phyloP scores from a whole-genome alignment of 2,329 filamentous ascomycete genomes.

The Sphaerostilbella broomeana region DNA sequence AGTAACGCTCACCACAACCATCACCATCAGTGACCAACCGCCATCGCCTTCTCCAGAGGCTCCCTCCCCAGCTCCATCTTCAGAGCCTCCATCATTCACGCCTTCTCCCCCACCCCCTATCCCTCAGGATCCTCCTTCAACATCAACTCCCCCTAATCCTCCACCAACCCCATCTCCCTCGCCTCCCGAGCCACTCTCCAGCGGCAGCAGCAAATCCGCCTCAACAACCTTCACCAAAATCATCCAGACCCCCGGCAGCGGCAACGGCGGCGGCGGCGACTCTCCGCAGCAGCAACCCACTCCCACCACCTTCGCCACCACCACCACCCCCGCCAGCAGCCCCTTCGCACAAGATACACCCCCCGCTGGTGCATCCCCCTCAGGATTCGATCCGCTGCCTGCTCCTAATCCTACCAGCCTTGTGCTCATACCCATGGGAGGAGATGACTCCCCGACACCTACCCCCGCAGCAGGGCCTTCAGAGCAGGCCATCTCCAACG shows the following conservation, averaged over 20 bases:
- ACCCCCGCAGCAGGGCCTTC: too few species aligned
- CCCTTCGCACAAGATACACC: not conserved
- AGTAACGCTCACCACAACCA: constrained; percentile 25
- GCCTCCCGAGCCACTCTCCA: not conserved
- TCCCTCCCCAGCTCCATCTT: constrained; percentile 10
- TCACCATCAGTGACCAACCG: constrained; percentile 23
- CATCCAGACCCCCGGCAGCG: constrained; percentile 16
- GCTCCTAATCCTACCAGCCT: constrained; percentile 19
- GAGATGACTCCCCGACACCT: constrained; percentile 16
- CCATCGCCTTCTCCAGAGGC: constrained; percentile 6
- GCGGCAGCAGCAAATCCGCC: constrained; percentile 13
- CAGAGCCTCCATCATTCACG: constrained; percentile 8
- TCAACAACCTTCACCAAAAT: constrained; percentile 22
- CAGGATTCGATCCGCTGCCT: not conserved
- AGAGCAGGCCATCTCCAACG: constrained; percentile 2
- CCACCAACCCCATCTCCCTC: not conserved
- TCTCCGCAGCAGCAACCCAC: constrained; percentile 13
- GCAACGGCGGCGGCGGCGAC: too few species aligned
- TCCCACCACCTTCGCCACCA: constrained; percentile 14
- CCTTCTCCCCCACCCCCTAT: not conserved
- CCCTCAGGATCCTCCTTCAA: constrained; percentile 3
- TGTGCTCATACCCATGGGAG: constrained; percentile 22
- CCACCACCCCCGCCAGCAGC: not conserved
- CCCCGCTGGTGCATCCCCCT: constrained; percentile 2
- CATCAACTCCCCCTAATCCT: constrained; percentile 7